Base-by-base conservation (phyloP, 495 filamentous ascomycete species). In the Talaromyces trachyspermus region DNA sequence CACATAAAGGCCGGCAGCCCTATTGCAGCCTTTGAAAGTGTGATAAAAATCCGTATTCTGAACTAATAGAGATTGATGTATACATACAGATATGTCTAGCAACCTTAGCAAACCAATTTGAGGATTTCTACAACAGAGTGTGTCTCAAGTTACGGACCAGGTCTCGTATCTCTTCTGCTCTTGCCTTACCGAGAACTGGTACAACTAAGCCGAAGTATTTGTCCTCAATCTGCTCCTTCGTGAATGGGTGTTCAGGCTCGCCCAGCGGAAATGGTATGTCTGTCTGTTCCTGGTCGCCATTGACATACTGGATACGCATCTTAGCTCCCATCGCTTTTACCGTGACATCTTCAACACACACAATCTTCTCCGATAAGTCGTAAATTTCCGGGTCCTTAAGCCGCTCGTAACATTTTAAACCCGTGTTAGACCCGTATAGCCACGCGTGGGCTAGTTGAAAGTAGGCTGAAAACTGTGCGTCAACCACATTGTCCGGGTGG, bases 151-250 rank as follows among this genome's bases (percentile, higher is more conserved):
- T 14, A 14, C 33, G 33, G n/a, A 36, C 33, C 33, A 36, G 33
- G 33, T 36, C n/a, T 36, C 33, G 12, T 36, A 36, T 36, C 5
- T 36, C 33, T 36, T 36, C 33, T 36, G 33, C 33, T 14, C 33
- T 36, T 6, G n/a, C 33, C 33, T 36, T 36, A 36, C 33, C 33
- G 17, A 36, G 33, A 7, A 36, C 33, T 36, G 33, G 33, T 5
- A 36, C 33, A 10, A 36, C 33, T 14, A 36, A 36, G n/a, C n/a
- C n/a, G 33, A 36, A 36, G n/a, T 36, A 36, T 36, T 36, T 36
- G n/a, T 36, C 33, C 33, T 36, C 33, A 36, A 36, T 36, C 33
- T 36, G 33, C 33, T 36, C 33, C 33, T 36, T 36, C n/a, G 33
- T 36, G 33, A 36, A 36, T 36, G n/a, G 33, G 33, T 36, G 33